These are phyloP conservation scores for Achaetomium macrosporum DNA, from an alignment of 2,329 filamentous ascomycete genomes.

Conservation along the genomic window DNA sequence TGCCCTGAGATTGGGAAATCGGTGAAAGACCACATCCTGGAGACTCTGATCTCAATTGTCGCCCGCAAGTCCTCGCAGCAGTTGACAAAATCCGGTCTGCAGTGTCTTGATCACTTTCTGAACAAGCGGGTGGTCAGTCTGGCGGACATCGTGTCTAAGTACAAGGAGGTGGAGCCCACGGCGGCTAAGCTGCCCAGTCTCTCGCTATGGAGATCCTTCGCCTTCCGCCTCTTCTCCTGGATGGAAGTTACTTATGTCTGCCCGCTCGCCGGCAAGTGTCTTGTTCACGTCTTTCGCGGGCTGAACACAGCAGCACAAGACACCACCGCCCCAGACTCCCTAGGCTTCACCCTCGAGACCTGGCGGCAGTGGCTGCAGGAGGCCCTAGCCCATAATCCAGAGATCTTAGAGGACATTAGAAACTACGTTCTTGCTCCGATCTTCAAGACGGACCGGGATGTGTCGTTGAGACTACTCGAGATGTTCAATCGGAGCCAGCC, in stretches of 20 bases:
- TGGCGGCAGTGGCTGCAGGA: conserved; percentile 55
- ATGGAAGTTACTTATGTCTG: conserved; percentile 51
- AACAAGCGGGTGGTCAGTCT: conserved; percentile 52
- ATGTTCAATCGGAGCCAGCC: conserved; percentile 43
- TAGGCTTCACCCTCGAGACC: conserved; percentile 33
- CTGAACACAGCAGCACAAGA: conserved; percentile 33
- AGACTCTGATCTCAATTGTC: conserved; percentile 53
- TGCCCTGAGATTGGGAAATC: conserved; percentile 31
- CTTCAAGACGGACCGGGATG: conserved; percentile 51
- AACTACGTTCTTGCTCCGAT: conserved; percentile 58
- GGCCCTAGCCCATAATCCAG: conserved; percentile 43
- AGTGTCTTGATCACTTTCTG: conserved; percentile 60
- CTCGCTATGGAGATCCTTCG: conserved; percentile 28
- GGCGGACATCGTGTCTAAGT: conserved; percentile 40
- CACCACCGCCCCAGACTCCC: conserved; percentile 14
- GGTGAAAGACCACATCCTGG: conserved; percentile 43
- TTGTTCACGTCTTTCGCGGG: conserved; percentile 50
- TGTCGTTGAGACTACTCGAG: conserved; percentile 53
- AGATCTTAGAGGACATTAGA: conserved; percentile 56
- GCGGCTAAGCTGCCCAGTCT: conserved; percentile 24
- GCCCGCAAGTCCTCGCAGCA: conserved; percentile 55
- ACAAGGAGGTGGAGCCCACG: conserved; percentile 30
- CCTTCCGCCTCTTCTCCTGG: conserved; percentile 42
- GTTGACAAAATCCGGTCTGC: conserved; percentile 64
- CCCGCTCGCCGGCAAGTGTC: conserved; percentile 54